Evolutionary conservation across 371 early-diverging fungal species (phyloP).

Genomic region (Mucor saturninus): DNA sequence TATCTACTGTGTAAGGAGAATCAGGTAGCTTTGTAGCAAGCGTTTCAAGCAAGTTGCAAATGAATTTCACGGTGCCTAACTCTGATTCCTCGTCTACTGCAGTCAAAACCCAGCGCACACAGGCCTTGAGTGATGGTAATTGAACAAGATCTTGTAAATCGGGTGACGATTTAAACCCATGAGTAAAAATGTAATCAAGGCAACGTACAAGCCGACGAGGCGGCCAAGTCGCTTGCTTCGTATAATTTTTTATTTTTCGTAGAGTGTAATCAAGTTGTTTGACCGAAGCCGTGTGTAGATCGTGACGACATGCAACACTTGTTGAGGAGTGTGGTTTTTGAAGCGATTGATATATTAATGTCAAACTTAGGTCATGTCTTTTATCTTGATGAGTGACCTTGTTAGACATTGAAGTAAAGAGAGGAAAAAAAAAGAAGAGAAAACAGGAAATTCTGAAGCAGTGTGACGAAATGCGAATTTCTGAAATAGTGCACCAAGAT

Average conservation of each 20-base stretch:
- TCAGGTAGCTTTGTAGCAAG: neutral
- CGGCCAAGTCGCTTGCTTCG: constrained; percentile 16
- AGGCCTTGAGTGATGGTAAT: constrained; percentile 12
- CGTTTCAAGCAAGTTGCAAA: constrained; percentile 8
- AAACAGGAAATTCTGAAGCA: no score
- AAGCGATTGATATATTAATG: constrained; percentile 8
- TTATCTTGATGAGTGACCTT: neutral
- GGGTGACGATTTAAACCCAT: neutral
- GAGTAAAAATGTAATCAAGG: constrained; percentile 12
- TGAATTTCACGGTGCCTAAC: constrained; percentile 2
- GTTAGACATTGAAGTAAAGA: no score
- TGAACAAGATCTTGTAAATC: constrained; percentile 1
- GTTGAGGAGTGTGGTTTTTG: constrained; percentile 11
- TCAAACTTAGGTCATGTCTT: constrained; percentile 12
- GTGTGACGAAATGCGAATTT: no score
- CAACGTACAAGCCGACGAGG: constrained; percentile 21
- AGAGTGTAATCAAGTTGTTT: constrained; percentile 21
- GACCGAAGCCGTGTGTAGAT: constrained; percentile 5
- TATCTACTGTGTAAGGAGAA: neutral
- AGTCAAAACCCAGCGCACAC: constrained; percentile 8
- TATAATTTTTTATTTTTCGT: constrained; percentile 13
- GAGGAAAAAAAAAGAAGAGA: no score
- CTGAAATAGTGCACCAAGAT: no score
- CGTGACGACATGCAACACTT: neutral
- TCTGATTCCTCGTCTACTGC: neutral